Base-by-base conservation (phyloP, 2,329 filamentous ascomycete species). In the Colletotrichum falcatum region DNA sequence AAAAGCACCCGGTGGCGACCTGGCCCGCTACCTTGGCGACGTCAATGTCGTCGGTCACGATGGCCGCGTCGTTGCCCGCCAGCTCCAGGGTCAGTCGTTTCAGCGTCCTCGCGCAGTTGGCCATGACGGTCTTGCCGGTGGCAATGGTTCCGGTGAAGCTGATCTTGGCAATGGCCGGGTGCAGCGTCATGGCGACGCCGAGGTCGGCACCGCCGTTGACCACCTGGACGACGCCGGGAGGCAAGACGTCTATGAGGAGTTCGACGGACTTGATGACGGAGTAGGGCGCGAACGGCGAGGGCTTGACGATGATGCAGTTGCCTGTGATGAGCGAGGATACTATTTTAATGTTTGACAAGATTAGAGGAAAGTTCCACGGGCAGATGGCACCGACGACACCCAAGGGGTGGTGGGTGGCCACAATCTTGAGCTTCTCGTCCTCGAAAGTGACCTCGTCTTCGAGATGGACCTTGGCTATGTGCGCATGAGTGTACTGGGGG, bases 341-440 rank as follows among this genome's bases (percentile, higher is more conserved):
- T 44, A 87, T 81, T 77, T 90, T 90, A 56, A 86, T 80, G 61
- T 83, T 81, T 16, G 83, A 81, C 1, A 86, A 78, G 65, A 84
- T 80, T 35, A 85, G 73, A 1, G 84, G 84, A 73, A 85, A 90
- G 76, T 90, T 90, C 88, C 89, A 90, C 1, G 88, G 88, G 30
- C 86, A 85, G 73, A 90, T 90, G 68, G 84, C 88, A 16, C 81
- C 86, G 33, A 83, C 81, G 5, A 87, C 81, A 42, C 86, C 86
- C 48, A 87, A 79, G 0, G 86, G 86, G 26, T 78, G 77, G 73
- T 84, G 83, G 3, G 81, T 83, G 2, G 80, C 81, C 23, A 84
- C 76, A 73, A 86, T 78, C 35, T 77, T 78, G 54, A 80, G 74
- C 16, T 78, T 80, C 16, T 83, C 81, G 60, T 83, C 83, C 46